These are phyloP conservation scores for Tetrapyrgos nigripes DNA, from an alignment of 1,284 basidiomycete genomes.

Conservation along the genomic window DNA sequence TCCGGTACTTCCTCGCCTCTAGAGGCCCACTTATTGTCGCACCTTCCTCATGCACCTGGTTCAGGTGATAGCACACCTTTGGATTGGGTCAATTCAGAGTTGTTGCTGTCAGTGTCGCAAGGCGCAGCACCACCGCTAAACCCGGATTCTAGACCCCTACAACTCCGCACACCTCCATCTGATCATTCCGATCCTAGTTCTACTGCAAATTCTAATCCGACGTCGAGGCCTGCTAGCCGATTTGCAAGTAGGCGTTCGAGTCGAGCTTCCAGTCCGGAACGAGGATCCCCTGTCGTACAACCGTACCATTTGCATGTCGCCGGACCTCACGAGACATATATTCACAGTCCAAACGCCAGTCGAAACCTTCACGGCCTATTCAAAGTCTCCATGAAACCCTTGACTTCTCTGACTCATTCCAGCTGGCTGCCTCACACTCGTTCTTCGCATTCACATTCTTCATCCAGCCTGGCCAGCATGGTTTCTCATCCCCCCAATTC, in stretches of 20 bases:
- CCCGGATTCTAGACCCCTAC: conserved; percentile 17
- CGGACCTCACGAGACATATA: conserved; percentile 49
- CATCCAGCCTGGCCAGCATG: conserved; percentile 5
- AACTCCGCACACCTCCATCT: conserved; percentile 14
- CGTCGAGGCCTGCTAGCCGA: conserved; percentile 40
- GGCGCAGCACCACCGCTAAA: conserved; percentile 30
- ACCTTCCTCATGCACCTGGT: conserved; percentile 53
- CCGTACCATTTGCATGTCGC: conserved; percentile 23
- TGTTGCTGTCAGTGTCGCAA: conserved; percentile 69
- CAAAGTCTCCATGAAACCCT: conserved; percentile 68
- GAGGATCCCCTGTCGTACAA: conserved; percentile 18
- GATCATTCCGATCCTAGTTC: conserved; percentile 34
- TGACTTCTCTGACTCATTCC: conserved; percentile 46
- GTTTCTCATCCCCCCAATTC: not conserved
- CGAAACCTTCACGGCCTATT: conserved; percentile 60
- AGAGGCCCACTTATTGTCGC: conserved; percentile 41
- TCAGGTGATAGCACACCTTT: conserved; percentile 55
- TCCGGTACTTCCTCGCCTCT: conserved; percentile 43
- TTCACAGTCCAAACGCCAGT: conserved; percentile 57
- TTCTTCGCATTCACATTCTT: conserved; percentile 14
- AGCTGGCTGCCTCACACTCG: conserved; percentile 44
- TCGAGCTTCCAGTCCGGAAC: conserved; percentile 58
- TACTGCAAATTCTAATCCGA: conserved; percentile 30
- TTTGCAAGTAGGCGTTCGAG: conserved; percentile 51
- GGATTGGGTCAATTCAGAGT: conserved; percentile 84